phyloP scores from a whole-genome alignment of 2,329 filamentous ascomycete species.

The Chrysoporthe deuterocubensis region DNA sequence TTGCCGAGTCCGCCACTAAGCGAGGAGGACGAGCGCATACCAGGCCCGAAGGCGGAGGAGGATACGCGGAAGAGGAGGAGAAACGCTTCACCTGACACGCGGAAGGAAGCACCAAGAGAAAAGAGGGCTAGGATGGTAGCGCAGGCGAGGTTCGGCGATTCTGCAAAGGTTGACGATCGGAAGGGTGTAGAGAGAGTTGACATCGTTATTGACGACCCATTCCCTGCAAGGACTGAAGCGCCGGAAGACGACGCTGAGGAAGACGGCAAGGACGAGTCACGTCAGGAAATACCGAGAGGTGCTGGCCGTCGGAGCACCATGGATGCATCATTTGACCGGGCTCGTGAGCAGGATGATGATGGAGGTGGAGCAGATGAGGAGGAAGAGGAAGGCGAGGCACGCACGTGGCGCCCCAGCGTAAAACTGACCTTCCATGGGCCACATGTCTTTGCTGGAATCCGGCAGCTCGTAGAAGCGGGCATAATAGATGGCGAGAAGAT shows the following conservation, averaged over 20 bases:
- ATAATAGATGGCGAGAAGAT: conserved; percentile 76
- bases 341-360: conserved; percentile 34
- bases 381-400: conserved; percentile 33
- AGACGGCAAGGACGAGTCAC: conserved; percentile 29
- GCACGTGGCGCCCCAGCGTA: conserved; percentile 60
- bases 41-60: conserved; percentile 24
- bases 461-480: conserved; percentile 76
- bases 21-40: conserved; percentile 38
- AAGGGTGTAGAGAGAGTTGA: conserved; percentile 66
- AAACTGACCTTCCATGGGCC: conserved; percentile 72
- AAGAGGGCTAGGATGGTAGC: conserved; percentile 68
- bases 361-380: conserved; percentile 34
- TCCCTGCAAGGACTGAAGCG: conserved; percentile 42
- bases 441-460: conserved; percentile 81
- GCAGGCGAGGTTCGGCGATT: conserved; percentile 71
- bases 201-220: conserved; percentile 62
- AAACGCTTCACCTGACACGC: conserved; percentile 33
- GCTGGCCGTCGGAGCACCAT: conserved; percentile 41
- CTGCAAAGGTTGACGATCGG: conserved; percentile 58
- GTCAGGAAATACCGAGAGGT: neutral
- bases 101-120: conserved; percentile 40
- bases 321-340: conserved; percentile 41
- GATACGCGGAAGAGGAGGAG: conserved; percentile 27
- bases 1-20: conserved; percentile 54
- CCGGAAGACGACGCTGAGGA: conserved; percentile 27